A percentile compares a stretch with the other conserved stretches of the same genome.
phyloP scores from a whole-genome alignment of 139 green algal genomes.

The Chlorella sp. region DNA sequence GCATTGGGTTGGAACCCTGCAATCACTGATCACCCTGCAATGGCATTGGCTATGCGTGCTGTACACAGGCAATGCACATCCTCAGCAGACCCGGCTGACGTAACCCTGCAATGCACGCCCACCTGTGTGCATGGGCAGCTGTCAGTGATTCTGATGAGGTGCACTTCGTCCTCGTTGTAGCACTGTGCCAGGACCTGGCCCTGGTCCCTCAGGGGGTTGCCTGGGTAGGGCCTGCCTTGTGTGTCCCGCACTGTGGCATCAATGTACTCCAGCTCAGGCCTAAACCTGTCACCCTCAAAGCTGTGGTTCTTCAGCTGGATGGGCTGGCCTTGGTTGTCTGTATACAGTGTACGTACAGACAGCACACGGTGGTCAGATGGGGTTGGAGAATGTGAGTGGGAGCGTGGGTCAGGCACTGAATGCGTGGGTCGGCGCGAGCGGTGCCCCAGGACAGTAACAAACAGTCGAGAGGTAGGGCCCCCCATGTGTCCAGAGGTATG shows the following conservation, averaged over 20 bases:
- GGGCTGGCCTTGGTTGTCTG: no score
- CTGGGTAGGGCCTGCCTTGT: conserved; percentile 24
- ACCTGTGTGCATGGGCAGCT: conserved; percentile 44
- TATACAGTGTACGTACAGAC: not conserved
- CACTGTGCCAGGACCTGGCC: conserved; percentile 21
- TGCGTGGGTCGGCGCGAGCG: not conserved
- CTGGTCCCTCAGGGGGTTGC: conserved; percentile 26
- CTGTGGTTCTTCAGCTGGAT: not conserved
- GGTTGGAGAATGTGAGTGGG: conserved; percentile 8
- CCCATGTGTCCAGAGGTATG: no score
- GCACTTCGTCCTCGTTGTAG: conserved; percentile 7
- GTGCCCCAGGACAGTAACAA: not conserved
- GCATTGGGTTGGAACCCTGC: no score
- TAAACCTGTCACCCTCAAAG: conserved; percentile 28
- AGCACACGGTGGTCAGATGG: not conserved
- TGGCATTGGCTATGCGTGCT: no score
- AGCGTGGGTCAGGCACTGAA: not conserved
- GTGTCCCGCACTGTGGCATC: conserved; percentile 23
- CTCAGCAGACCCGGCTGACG: no score
- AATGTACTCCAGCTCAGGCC: conserved; percentile 32
- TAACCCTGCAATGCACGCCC: no score
- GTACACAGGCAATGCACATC: no score
- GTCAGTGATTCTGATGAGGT: conserved; percentile 41
- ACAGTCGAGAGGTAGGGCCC: not conserved
- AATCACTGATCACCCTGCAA: no score